Conservation (phyloP, 805 yeast species). For the Ogataea nonfermentans region DNA sequence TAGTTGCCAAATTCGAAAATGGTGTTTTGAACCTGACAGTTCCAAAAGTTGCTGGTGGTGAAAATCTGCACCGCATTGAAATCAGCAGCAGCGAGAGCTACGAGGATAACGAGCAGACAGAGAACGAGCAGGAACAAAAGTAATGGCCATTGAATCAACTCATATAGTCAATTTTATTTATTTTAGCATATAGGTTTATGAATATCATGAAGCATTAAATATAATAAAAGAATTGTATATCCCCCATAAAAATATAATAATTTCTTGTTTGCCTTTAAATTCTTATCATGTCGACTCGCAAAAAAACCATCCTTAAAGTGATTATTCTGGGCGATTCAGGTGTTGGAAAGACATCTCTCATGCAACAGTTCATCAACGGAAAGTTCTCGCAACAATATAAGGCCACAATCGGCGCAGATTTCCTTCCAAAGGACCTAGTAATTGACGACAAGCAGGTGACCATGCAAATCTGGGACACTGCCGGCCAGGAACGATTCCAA, state of each 20-base stretch:
- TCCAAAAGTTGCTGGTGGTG: constrained; percentile 36
- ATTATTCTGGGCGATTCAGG: constrained; percentile 96
- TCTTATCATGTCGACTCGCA: constrained; percentile 38
- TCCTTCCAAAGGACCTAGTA: constrained; percentile 83
- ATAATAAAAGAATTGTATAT: no score
- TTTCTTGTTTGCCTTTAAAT: neutral
- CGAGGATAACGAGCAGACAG: neutral
- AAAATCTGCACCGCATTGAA: constrained; percentile 23
- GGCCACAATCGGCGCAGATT: constrained; percentile 98
- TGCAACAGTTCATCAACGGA: constrained; percentile 96
- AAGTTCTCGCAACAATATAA: constrained; percentile 94
- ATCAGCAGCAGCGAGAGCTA: constrained; percentile 12
- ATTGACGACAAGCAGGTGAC: constrained; percentile 82
- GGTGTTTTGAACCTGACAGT: constrained; percentile 41
- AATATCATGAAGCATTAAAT: no score
- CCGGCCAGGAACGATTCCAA: constrained; percentile 98
- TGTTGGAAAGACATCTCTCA: constrained; percentile 93
- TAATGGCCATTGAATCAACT: no score
- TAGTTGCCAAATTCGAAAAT: constrained; percentile 44
- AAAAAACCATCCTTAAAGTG: constrained; percentile 77
- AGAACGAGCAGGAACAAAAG: neutral
- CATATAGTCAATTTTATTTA: constrained; percentile 1
- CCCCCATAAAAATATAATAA: no score
- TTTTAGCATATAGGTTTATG: neutral
- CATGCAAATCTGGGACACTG: constrained; percentile 96